A percentile compares a stretch with the other conserved stretches of the same genome.
Evolutionary conservation across 352 stramenopile genomes (phyloP).

Genomic region (Phytophthora sojae): DNA sequence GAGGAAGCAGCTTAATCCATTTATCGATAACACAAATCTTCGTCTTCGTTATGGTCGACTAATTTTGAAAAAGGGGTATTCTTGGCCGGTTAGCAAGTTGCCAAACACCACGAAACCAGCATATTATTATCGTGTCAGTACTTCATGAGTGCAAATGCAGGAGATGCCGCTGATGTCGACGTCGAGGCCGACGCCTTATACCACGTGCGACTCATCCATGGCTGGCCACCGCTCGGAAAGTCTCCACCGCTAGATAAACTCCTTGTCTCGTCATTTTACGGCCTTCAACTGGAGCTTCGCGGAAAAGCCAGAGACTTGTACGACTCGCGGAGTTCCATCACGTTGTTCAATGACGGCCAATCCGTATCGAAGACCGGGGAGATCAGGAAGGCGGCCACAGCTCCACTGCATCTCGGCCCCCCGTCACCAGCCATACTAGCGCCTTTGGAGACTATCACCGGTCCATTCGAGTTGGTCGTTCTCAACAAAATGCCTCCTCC

Average conservation of each 20-base stretch:
- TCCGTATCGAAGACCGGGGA: constrained; percentile 11
- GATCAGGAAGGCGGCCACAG: constrained; percentile 4
- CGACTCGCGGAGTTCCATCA: constrained; percentile 15
- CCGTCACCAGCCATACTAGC: constrained; percentile 10
- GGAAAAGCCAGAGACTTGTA: constrained; percentile 11
- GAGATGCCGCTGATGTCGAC: constrained; percentile 1
- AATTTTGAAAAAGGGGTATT: constrained; percentile 1
- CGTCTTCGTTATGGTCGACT: not conserved
- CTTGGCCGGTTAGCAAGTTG: constrained; percentile 5
- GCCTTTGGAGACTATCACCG: constrained; percentile 29
- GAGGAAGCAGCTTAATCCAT: not conserved
- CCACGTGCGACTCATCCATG: constrained; percentile 47
- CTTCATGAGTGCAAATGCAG: constrained; percentile 28
- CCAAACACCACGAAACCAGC: not conserved
- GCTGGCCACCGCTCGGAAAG: constrained; percentile 26
- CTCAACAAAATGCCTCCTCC: constrained; percentile 30
- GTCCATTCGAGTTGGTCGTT: constrained; percentile 46
- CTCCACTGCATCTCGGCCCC: constrained; percentile 16
- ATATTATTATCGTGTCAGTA: not conserved
- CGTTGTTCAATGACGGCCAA: constrained; percentile 25
- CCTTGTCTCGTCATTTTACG: constrained; percentile 46
- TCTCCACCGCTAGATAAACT: constrained; percentile 15
- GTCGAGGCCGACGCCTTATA: constrained; percentile 39
- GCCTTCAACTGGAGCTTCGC: constrained; percentile 53
- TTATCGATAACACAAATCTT: too few species aligned